Conservation (phyloP, 768 basidiomycete species). For the Podaxis sp. region DNA sequence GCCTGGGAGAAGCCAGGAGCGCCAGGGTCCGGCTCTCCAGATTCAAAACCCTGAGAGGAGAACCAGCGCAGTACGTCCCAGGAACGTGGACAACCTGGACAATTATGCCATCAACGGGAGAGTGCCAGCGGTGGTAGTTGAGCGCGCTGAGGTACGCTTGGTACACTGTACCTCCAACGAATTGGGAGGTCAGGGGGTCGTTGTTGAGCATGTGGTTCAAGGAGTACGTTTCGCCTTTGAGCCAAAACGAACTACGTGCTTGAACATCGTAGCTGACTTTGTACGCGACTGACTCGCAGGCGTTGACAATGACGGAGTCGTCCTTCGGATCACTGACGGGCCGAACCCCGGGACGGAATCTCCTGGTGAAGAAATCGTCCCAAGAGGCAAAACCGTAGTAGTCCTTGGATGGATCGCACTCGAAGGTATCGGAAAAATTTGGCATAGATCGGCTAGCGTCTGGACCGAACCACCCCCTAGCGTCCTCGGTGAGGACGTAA, state of each 20-base stretch:
- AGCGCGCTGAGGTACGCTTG: slow-evolving; percentile 57
- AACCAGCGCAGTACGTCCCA: slow-evolving; percentile 48
- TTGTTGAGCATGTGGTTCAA: slow-evolving; percentile 52
- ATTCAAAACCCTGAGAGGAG: slow-evolving; percentile 22
- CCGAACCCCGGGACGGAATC: slow-evolving; percentile 38
- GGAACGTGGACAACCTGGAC: slow-evolving; percentile 40
- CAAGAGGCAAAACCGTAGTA: slow-evolving; percentile 46
- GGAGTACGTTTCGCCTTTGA: slow-evolving; percentile 63
- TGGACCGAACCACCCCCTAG: slow-evolving; percentile 25
- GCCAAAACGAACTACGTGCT: slow-evolving; percentile 50
- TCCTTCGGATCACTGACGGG: slow-evolving; percentile 30
- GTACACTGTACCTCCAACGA: slow-evolving; percentile 50
- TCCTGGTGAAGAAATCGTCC: slow-evolving; percentile 58
- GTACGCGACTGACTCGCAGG: slow-evolving; percentile 59
- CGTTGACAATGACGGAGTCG: slow-evolving; percentile 37
- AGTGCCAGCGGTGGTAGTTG: slow-evolving; percentile 65
- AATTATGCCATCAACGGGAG: slow-evolving; percentile 49
- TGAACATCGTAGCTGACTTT: slow-evolving; percentile 33
- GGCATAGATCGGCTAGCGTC: slow-evolving; percentile 25
- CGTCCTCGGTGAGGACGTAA: slow-evolving; percentile 30
- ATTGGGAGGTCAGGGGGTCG: slow-evolving; percentile 36
- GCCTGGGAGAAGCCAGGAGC: slow-evolving; percentile 28
- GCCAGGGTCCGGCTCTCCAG: slow-evolving; percentile 17
- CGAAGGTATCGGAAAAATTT: slow-evolving; percentile 36
- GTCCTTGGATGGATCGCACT: slow-evolving; percentile 35